Conservation (phyloP, 805 yeast genomes). For the Lachancea kluyveri region DNA sequence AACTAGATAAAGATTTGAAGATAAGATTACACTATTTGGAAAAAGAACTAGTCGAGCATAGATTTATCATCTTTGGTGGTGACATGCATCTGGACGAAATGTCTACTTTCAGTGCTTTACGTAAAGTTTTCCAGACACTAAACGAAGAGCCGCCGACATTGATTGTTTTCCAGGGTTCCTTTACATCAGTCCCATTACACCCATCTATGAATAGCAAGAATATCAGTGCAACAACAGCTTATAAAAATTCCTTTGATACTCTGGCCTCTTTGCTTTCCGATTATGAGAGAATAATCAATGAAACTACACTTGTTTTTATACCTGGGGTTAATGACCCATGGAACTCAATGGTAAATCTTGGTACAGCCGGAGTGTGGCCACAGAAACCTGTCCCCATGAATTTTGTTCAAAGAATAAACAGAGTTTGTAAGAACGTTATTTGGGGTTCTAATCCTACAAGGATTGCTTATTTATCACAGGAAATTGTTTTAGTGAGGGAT, state of each 20-base stretch:
- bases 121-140: slow-evolving; percentile 51
- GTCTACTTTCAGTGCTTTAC: slow-evolving; percentile 54
- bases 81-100: slow-evolving; percentile 61
- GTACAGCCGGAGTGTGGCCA: slow-evolving; percentile 63
- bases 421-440: slow-evolving; percentile 46
- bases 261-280: slow-evolving; percentile 59
- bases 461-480: slow-evolving; percentile 76
- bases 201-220: slow-evolving; percentile 47
- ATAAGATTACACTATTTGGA: slow-evolving; percentile 52
- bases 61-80: slow-evolving; percentile 66
- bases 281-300: slow-evolving; percentile 30
- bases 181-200: slow-evolving; percentile 58
- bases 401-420: slow-evolving; percentile 61
- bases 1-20: slow-evolving; percentile 57
- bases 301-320: slow-evolving; percentile 58
- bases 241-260: slow-evolving; percentile 65
- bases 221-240: slow-evolving; percentile 45
- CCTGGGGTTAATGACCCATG: slow-evolving; percentile 96
- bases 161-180: slow-evolving; percentile 79
- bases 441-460: slow-evolving; percentile 78
- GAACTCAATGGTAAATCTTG: slow-evolving; percentile 65
- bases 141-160: slow-evolving; percentile 58
- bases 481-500: slow-evolving; percentile 68
- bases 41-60: slow-evolving; percentile 47
- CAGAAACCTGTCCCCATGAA: slow-evolving; percentile 62